These are phyloP conservation scores for Balamuthia mandrillaris DNA, from an alignment of 208 protist species.

Conservation along the genomic window DNA sequence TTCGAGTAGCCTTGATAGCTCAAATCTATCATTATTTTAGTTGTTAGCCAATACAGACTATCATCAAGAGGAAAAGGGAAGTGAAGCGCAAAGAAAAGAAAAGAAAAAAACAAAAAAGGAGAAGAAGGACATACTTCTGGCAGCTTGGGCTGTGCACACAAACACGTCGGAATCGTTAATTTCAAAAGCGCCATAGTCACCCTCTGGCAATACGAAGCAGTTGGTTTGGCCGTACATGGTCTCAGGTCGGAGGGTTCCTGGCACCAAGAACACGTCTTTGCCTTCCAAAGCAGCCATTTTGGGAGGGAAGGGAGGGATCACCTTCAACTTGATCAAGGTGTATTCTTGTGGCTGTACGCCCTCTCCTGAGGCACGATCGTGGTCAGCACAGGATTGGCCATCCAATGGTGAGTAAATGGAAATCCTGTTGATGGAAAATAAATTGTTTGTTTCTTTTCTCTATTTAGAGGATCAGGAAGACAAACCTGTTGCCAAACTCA, in stretches of 20 bases:
- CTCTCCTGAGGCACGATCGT: constrained; percentile 96
- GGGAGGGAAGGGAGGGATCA: constrained; percentile 65
- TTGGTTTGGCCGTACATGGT: constrained; percentile 99
- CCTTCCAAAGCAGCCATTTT: constrained; percentile 49
- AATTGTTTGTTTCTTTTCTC: not conserved
- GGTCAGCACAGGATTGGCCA: constrained; percentile 98
- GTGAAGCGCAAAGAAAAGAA: not conserved
- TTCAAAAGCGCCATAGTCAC: constrained; percentile 91
- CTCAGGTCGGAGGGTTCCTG: constrained; percentile 98
- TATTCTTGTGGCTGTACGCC: constrained; percentile 96
- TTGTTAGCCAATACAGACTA: not conserved
- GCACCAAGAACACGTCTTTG: constrained; percentile 89
- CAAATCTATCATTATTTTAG: constrained; percentile 60
- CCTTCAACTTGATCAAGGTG: constrained; percentile 92
- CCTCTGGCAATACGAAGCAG: constrained; percentile 95
- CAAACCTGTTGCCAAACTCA: constrained; percentile 93
- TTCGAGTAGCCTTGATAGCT: constrained; percentile 89
- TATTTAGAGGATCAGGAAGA: not conserved
- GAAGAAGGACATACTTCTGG: constrained; percentile 79
- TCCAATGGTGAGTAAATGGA: constrained; percentile 98
- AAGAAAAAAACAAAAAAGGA: no score
- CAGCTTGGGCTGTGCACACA: constrained; percentile 89
- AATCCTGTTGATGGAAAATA: not conserved
- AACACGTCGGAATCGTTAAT: constrained; percentile 85
- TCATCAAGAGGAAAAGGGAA: not conserved